Evolutionary conservation across 2,329 filamentous ascomycete genomes (phyloP), one percentile per base, ranked within the genome.

Genomic region (Coniochaeta sp.): DNA sequence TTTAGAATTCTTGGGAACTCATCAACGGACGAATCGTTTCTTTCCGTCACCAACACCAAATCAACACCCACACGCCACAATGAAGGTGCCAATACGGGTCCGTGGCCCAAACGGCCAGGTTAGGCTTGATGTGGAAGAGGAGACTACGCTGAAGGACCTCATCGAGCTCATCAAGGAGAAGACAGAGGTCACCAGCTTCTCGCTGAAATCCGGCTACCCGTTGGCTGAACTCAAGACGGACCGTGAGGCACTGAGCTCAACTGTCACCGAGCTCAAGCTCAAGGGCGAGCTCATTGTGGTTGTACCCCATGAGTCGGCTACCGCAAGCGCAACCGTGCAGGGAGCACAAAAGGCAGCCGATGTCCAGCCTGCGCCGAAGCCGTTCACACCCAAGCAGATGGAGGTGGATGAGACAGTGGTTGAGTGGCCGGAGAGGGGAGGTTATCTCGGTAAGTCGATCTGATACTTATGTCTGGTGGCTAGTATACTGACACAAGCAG

Each of bases 151-250:
- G 45, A 71, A 71, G 47, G 75, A 83, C 50, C 74, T 91, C 1
- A 71, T 85, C 46, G 64, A 75, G 4, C 73, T 79, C 48, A 83
- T 91, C 60, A 76, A 75, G 49, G 70, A 79, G 48, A 80, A 82
- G 61, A 89, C 87, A 1, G 79, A 79, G 4, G 74, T 92, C 14
- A 61, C 74, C 6, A 73, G 75, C 13, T 91, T 92, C 62, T 81
- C 87, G 40, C 73, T 95, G 56, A 96, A 94, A 73, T 89, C 86
- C 69, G 90, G 90, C 31, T 95, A 87, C 61, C 92, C 92, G 1
- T 85, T 89, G 22, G 83, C 85, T 62, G 74, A 82, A 1, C 76
- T 97, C 14, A 75, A 82, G 31, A 71, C 86, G 9, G 75, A 79
- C 49, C 30, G 54, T 5, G 27, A 53, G 27, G 74, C 80, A 53